A percentile compares a stretch with the other conserved stretches of the same genome.
Evolutionary conservation across 805 yeast species (phyloP).

Genomic region (Kluyveromyces nonfermentans): DNA sequence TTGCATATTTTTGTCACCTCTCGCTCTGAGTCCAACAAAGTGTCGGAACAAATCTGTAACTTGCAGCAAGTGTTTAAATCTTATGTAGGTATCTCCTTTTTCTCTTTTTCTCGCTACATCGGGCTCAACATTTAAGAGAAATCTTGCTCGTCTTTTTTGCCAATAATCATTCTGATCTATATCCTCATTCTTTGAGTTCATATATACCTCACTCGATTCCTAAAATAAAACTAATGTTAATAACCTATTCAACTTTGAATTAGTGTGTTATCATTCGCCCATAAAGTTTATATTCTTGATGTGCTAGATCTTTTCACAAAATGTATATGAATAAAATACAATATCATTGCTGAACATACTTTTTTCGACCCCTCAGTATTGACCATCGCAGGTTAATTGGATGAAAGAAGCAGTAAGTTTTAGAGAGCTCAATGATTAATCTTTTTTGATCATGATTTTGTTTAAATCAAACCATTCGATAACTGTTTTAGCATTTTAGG

Average conservation of each 20-base stretch:
- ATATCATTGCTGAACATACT: neutral
- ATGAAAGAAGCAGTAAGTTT: neutral
- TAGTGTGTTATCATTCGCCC: neutral
- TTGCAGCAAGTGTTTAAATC: conserved; percentile 74
- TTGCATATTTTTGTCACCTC: conserved; percentile 66
- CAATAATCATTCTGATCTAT: conserved; percentile 16
- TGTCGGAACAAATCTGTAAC: conserved; percentile 82
- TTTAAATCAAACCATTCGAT: neutral
- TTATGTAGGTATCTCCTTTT: conserved; percentile 59
- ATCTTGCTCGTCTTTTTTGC: conserved; percentile 39
- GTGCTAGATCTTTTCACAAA: neutral
- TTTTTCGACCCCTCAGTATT: neutral
- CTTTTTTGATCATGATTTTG: too few species aligned
- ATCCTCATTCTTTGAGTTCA: neutral
- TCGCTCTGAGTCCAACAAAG: conserved; percentile 72
- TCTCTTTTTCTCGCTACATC: conserved; percentile 45
- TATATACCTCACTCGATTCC: neutral
- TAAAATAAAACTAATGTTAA: neutral
- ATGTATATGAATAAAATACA: too few species aligned
- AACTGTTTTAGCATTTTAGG: neutral
- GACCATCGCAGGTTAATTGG: neutral
- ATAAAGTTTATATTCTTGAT: neutral
- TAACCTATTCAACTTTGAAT: neutral
- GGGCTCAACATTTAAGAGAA: conserved; percentile 44
- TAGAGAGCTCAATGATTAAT: too few species aligned